Base-by-base conservation (phyloP, 257 asterid species). In the Ophiorrhiza pumila region DNA sequence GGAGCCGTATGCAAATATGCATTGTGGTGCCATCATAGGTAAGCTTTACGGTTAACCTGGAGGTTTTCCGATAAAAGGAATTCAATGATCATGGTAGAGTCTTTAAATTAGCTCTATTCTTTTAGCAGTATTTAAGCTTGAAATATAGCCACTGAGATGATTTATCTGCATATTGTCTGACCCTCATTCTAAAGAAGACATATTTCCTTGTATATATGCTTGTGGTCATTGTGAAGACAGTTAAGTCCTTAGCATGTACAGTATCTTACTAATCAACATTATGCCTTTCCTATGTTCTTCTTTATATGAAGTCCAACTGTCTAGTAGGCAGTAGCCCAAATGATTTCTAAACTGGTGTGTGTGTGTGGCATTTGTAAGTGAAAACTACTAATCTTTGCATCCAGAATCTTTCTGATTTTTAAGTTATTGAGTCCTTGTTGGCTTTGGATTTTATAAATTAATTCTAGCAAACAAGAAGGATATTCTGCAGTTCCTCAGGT, bases 1-100 rank as follows among this genome's bases (percentile, higher is more conserved):
- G 60, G 96, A 92, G 82, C 98, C 97, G 18, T 90, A 88, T 69
- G 86, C 91, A 53, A 83, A 86, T 72, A 80, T 92, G 95, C 98
- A 87, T 68, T 92, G 97, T 71, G 98, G 98, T 65, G 95, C 90
- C 52, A 92, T 92, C 74, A 90, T 92, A 79, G 97, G 98, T 90
- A 81, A 63, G 76, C 73, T 80, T 76, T 64, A 52, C 17, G 5
- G 20, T 9, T 41, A 35, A 37, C 53, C 0, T 59, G 52, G 10
- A 31, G 11, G 18, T 68, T 34, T 13, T 4, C 27, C 22, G 9
- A n/a, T 12, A 10, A 37, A 4, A 39, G 34, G n/a, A 63, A n/a
- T 64, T 2, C 11, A 39, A 4, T 39, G 34, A 7, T 0, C 25
- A 18, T 63, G 7, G 8, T 35, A 62, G 2, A 20, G 31, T 35